Evolutionary conservation across 1,139 yeast genomes (phyloP).

Genomic region (Lodderomyces parapsilosis): DNA sequence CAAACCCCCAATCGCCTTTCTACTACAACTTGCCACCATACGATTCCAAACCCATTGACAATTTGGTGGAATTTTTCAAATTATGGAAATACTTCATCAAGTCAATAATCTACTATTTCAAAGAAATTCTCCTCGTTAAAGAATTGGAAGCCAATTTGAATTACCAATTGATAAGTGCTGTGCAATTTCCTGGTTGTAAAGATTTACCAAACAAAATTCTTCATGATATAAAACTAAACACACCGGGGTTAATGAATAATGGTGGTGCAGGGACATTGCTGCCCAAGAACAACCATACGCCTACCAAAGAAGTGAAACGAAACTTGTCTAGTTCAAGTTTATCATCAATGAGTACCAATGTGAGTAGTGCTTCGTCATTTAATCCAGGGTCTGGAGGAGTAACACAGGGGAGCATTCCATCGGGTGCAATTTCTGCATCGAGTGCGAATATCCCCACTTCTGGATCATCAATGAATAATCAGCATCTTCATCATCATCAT

Average conservation of each 20-base stretch:
- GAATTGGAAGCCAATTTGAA: constrained; percentile 69
- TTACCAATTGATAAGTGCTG: constrained; percentile 58
- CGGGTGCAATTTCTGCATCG: neutral
- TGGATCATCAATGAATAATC: neutral
- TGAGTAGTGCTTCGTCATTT: constrained; percentile 1
- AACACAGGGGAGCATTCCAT: neutral
- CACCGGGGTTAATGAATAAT: constrained; percentile 7
- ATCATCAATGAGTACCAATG: constrained; percentile 3
- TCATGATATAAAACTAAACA: constrained; percentile 12
- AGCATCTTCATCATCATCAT: too few relatives aligned
- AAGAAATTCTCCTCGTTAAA: constrained; percentile 62
- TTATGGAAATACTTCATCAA: constrained; percentile 71
- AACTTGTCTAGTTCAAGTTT: constrained; percentile 19
- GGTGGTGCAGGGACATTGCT: constrained; percentile 12
- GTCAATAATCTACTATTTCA: constrained; percentile 58
- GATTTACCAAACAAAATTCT: constrained; percentile 28
- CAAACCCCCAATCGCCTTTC: constrained; percentile 40
- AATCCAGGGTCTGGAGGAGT: neutral
- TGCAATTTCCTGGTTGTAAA: constrained; percentile 54
- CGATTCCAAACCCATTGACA: constrained; percentile 49
- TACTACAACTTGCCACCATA: constrained; percentile 37
- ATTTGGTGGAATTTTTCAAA: constrained; percentile 56
- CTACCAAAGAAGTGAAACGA: constrained; percentile 25
- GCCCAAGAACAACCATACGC: constrained; percentile 21
- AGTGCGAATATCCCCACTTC: neutral